phyloP scores from a whole-genome alignment of 208 protist species.

The Angomonas deanei region DNA sequence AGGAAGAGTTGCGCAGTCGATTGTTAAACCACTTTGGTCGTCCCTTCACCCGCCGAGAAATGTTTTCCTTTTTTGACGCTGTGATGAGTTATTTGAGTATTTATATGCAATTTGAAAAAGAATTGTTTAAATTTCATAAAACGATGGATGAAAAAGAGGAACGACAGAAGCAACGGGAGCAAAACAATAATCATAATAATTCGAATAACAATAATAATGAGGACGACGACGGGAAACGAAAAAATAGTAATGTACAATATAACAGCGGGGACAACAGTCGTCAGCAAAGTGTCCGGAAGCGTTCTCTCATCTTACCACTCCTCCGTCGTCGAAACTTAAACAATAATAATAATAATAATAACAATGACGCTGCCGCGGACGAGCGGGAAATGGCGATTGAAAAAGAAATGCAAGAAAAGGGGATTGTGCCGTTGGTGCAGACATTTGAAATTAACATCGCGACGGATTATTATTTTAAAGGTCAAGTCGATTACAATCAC shows the following conservation, averaged over 20 bases:
- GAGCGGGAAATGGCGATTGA: neutral
- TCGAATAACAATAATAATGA: neutral
- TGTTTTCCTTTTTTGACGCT: slow-evolving; percentile 55
- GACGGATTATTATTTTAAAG: slow-evolving; percentile 64
- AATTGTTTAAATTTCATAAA: slow-evolving; percentile 3
- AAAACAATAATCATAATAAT: neutral
- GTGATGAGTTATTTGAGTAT: slow-evolving; percentile 39
- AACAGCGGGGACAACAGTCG: neutral
- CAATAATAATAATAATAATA: neutral
- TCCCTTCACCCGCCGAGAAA: slow-evolving; percentile 32
- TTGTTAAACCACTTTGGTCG: slow-evolving; percentile 9
- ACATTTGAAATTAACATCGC: slow-evolving; percentile 54
- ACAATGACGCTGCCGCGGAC: neutral
- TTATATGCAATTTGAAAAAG: slow-evolving; percentile 22
- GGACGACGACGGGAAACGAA: neutral
- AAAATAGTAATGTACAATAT: neutral
- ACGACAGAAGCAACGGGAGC: neutral
- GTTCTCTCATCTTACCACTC: neutral
- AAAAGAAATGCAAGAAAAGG: neutral
- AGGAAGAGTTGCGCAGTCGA: slow-evolving; percentile 4
- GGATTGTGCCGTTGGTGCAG: slow-evolving; percentile 1
- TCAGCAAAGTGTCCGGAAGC: neutral
- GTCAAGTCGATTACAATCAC: slow-evolving; percentile 11
- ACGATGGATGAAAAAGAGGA: neutral
- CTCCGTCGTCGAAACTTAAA: neutral